Evolutionary conservation across 352 stramenopile species (phyloP), one percentile per base, ranked within the genome.

Genomic region (Pythium plurisporium): DNA sequence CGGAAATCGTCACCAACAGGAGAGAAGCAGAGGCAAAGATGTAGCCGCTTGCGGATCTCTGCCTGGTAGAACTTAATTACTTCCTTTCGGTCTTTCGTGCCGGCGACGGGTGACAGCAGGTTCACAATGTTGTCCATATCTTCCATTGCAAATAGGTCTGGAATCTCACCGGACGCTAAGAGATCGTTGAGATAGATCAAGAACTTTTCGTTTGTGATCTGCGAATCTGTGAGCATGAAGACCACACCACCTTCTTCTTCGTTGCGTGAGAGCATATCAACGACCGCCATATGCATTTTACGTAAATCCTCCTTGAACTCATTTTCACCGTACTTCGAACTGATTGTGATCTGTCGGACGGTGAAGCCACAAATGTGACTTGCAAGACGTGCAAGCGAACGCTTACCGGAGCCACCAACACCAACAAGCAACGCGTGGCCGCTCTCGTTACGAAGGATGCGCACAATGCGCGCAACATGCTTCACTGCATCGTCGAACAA

Each of bases 181-280:
- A 98, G 66, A 76, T 98, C 94, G 67, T 98, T 98, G 31, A 98
- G 67, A 59, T 96, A 97, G 48, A 98, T 96, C 15, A 98, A 71
- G 69, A 98, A 98, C 34, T 96, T 90, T 61, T 98, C 94, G 71
- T 98, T 98, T 11, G 91, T 97, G 65, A 98, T 98, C 65, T 98
- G 91, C 4, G 82, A 95, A 62, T 98, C 95, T 1, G 90, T 97
- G 9, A 98, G 72, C 63, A 98, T 87, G 62, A 98, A 98, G 40
- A 98, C 90, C 30, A 98, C 73, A 4, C 89, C 91, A 31, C 79
- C 80, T 36, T 91, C 82, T 38, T 92, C 82, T 79, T 94, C 82
- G 23, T 81, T 84, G 23, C 84, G 78, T 25, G 80, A 89, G 5
- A 89, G 57, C 79, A 97, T 94, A 30, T 98, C 91, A 34, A 97